Percentiles rank a stretch among this genome's conserved stretches.
Evolutionary conservation across 1,284 basidiomycete genomes (phyloP).

Genomic region (Ceratobasidium sp.): DNA sequence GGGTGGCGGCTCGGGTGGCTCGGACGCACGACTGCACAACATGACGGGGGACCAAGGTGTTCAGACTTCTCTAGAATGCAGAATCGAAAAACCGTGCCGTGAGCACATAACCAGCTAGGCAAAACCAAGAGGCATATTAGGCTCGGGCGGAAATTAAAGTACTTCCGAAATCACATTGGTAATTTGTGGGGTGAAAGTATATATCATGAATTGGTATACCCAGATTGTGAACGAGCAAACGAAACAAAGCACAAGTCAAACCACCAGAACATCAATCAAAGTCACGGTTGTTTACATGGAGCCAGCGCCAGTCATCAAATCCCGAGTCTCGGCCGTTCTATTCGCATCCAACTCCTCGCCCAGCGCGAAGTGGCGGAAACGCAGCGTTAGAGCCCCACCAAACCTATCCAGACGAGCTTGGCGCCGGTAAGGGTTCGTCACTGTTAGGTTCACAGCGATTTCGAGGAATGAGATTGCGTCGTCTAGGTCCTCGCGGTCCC

Average conservation of each 20-base stretch:
- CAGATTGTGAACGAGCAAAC: too few relatives aligned
- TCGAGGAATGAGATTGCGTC: slow-evolving; percentile 30
- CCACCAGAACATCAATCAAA: neutral
- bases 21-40: too few relatives aligned
- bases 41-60: too few relatives aligned
- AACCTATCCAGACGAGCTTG: slow-evolving; percentile 5
- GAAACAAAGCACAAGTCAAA: neutral
- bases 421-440: slow-evolving; percentile 19
- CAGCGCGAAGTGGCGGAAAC: slow-evolving; percentile 83
- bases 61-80: too few relatives aligned
- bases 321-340: neutral
- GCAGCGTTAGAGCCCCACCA: slow-evolving; percentile 64
- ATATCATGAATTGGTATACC: neutral
- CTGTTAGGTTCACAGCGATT: slow-evolving; percentile 19
- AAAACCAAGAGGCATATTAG: too few relatives aligned
- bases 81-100: too few relatives aligned
- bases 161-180: too few relatives aligned
- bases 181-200: too few relatives aligned
- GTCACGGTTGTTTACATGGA: neutral
- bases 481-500: slow-evolving; percentile 18
- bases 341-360: slow-evolving; percentile 59
- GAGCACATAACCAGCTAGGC: too few relatives aligned
- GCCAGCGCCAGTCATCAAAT: neutral
- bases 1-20: too few relatives aligned
- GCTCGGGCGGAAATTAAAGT: too few relatives aligned